phyloP scores from a whole-genome alignment of 768 basidiomycete species.

The Brasilioporus rufonigricans region DNA sequence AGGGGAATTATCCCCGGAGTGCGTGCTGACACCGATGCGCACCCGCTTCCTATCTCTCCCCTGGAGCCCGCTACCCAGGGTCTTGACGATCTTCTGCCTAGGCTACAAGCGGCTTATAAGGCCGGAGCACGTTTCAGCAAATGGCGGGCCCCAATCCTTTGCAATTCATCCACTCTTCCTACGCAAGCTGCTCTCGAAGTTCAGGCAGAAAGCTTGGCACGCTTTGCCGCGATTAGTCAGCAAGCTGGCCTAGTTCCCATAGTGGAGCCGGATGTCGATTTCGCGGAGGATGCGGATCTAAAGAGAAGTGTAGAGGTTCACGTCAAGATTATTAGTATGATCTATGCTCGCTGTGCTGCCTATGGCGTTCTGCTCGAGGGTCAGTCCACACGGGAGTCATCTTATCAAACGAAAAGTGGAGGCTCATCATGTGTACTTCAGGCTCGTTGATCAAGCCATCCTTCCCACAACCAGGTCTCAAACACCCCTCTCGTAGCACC shows the following conservation, averaged over 20 bases:
- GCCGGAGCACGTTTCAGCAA: constrained; percentile 49
- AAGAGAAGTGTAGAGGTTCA: constrained; percentile 46
- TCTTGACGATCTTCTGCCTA: constrained; percentile 43
- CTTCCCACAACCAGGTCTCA: constrained; percentile 48
- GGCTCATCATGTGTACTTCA: constrained; percentile 14
- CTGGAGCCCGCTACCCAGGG: constrained; percentile 50
- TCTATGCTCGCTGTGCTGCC: constrained; percentile 43
- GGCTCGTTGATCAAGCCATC: constrained; percentile 52
- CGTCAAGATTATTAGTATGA: constrained; percentile 43
- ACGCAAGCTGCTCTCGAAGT: constrained; percentile 43
- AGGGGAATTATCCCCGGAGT: constrained; percentile 50
- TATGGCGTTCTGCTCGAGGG: constrained; percentile 52
- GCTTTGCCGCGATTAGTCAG: constrained; percentile 50
- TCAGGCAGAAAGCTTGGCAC: constrained; percentile 47
- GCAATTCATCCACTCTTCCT: constrained; percentile 40
- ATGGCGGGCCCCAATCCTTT: constrained; percentile 50
- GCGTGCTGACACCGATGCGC: constrained; percentile 49
- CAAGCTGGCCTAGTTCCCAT: constrained; percentile 52
- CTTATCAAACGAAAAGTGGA: background rate
- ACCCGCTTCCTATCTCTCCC: constrained; percentile 43
- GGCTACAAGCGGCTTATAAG: constrained; percentile 41
- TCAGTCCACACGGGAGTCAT: constrained; percentile 13
- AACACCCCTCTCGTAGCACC: constrained; percentile 37
- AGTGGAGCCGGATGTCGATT: constrained; percentile 53
- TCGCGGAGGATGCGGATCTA: constrained; percentile 46